phyloP scores from a whole-genome alignment of 139 green algal species.

The Pleodorina starrii region DNA sequence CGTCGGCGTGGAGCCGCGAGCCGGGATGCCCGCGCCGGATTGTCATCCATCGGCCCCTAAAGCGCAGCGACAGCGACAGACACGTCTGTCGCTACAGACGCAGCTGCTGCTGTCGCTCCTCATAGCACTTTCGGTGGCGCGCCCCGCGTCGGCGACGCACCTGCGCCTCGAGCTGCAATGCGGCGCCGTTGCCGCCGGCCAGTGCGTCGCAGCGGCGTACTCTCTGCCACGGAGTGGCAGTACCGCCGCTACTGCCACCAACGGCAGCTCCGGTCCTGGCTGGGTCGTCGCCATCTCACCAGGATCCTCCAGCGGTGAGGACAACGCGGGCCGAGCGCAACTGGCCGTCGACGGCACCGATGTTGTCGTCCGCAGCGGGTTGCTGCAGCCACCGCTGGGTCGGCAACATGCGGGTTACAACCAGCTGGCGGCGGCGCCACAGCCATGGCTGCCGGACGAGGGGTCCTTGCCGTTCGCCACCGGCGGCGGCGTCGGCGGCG shows the following conservation, averaged over 20 bases:
- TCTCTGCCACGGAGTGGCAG: neutral
- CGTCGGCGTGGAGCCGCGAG: neutral
- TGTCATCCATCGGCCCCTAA: neutral
- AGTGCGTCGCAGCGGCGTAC: neutral
- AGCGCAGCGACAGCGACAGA: too few relatives aligned
- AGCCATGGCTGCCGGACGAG: neutral
- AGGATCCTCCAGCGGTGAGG: too few relatives aligned
- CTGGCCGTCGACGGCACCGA: neutral
- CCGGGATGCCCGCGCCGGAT: neutral
- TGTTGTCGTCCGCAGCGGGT: neutral
- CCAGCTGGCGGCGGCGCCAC: neutral
- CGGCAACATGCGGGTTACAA: neutral
- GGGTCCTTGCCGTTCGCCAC: neutral
- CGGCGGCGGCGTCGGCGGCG: neutral
- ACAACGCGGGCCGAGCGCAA: too few relatives aligned
- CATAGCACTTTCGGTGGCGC: too few relatives aligned
- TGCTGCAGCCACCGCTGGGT: neutral
- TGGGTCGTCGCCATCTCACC: too few relatives aligned
- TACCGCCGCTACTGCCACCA: neutral
- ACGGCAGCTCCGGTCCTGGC: too few relatives aligned
- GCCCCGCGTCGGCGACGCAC: constrained; percentile 7
- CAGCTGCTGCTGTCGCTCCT: too few relatives aligned
- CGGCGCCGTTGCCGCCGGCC: neutral
- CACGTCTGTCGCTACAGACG: too few relatives aligned
- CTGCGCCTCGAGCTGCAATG: neutral